These are phyloP conservation scores for Lentinula raphanica DNA, from an alignment of 768 basidiomycete genomes.

Conservation along the genomic window DNA sequence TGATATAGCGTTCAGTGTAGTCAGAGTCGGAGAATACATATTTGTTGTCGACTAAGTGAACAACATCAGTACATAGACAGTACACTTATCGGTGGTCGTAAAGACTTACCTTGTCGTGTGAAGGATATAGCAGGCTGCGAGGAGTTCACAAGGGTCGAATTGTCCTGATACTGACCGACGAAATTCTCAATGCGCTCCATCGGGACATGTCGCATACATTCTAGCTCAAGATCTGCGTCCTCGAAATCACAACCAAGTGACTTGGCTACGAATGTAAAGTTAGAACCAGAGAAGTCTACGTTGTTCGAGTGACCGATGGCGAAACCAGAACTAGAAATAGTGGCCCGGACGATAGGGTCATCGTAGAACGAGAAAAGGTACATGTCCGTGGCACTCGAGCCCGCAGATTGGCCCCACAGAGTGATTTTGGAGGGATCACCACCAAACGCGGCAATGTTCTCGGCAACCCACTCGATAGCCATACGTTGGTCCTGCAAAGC, in stretches of 20 bases:
- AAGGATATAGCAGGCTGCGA: conserved; percentile 7
- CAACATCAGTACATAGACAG: not conserved
- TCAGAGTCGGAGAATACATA: conserved; percentile 3
- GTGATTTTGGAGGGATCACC: conserved; percentile 23
- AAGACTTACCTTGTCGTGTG: not conserved
- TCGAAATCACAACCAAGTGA: conserved; percentile 10
- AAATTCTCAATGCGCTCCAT: conserved; percentile 9
- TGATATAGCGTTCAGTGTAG: conserved; percentile 5
- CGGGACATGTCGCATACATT: conserved; percentile 11
- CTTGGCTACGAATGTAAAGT: conserved; percentile 11
- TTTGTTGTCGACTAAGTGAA: conserved; percentile 2
- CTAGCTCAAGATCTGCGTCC: conserved; percentile 2
- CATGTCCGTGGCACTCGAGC: not conserved
- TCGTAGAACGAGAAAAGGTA: conserved; percentile 6
- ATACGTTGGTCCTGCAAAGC: conserved; percentile 23
- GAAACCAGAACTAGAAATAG: conserved; percentile 7
- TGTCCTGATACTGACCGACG: conserved; percentile 10
- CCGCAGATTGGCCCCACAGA: conserved; percentile 16
- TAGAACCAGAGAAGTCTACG: not conserved
- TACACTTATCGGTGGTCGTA: not conserved
- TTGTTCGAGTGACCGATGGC: not conserved
- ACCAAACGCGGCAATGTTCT: conserved; percentile 18
- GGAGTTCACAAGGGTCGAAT: not conserved
- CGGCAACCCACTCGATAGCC: conserved; percentile 23
- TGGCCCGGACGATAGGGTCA: conserved; percentile 10